phyloP scores from a whole-genome alignment of 1,139 yeast species.

The Blastobotrys malaysiensis region DNA sequence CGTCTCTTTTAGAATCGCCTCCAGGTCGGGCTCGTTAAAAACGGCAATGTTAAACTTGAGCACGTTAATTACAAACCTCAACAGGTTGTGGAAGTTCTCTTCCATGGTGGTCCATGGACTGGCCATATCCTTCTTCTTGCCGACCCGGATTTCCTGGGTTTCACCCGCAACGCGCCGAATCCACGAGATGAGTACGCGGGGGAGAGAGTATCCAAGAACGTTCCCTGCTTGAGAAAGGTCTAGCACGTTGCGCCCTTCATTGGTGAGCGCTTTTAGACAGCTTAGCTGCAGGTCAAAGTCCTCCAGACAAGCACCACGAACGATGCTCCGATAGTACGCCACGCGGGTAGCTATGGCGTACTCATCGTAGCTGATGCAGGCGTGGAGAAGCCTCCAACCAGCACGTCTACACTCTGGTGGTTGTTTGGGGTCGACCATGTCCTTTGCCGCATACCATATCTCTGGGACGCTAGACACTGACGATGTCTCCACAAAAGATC shows the following conservation, averaged over 20 bases:
- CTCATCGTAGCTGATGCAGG: constrained; percentile 54
- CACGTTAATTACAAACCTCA: constrained; percentile 41
- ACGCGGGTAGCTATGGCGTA: constrained; percentile 43
- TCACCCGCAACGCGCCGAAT: constrained; percentile 33
- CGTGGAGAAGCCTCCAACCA: constrained; percentile 48
- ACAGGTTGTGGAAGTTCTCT: constrained; percentile 32
- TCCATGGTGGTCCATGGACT: constrained; percentile 29
- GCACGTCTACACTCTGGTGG: constrained; percentile 45
- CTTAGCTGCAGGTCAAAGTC: constrained; percentile 55
- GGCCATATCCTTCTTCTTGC: constrained; percentile 27
- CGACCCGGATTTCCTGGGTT: constrained; percentile 28
- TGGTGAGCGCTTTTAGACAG: constrained; percentile 51
- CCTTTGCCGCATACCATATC: constrained; percentile 67
- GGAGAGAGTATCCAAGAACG: constrained; percentile 35
- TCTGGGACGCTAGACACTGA: constrained; percentile 61
- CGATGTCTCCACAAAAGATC: constrained; percentile 47
- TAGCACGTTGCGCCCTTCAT: constrained; percentile 55
- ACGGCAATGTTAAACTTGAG: constrained; percentile 45
- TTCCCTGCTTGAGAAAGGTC: constrained; percentile 46
- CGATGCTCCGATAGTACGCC: constrained; percentile 56
- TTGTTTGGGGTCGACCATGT: constrained; percentile 44
- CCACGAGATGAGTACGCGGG: constrained; percentile 37
- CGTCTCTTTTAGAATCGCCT: constrained; percentile 34
- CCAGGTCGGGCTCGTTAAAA: constrained; percentile 41
- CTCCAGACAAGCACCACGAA: constrained; percentile 42